Base-by-base conservation (phyloP, 1,139 yeast species). In the Scheffersomyces lignicola region DNA sequence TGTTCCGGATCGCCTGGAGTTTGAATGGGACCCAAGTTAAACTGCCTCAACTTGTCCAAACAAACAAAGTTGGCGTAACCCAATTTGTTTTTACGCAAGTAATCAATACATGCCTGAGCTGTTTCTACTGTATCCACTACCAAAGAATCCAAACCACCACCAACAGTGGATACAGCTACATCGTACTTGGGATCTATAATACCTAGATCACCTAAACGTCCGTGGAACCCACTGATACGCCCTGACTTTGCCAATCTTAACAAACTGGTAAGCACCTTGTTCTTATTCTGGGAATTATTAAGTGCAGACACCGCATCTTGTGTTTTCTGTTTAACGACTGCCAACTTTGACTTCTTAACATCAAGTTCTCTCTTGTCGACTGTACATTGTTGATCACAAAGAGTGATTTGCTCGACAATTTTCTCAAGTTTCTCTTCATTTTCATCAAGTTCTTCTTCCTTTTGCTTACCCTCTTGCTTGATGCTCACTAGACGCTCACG, bases 91-190 rank as follows among this genome's bases (percentile, higher is more conserved):
- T 83, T 83, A 40, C 97, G 73, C 52, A 94, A 70, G 49, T 87
- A 84, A 36, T 87, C 94, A 40, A 94, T 86, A 59, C 98, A 92
- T 32, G 78, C 79, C 55, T 89, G 97, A 1, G 96, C 98, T 20
- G 87, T 83, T 48, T 87, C 96, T 7, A 92, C 97, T 0, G 90
- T 80, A 34, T 89, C 97, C 3, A 94, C 97, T 13, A 94, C 97
- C 71, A 89, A 80, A 37, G 95, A 92, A 53, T 90, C 95, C 39
- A 94, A 67, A 7, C 92, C 82, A 48, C 95, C 86, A 48, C 95
- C 88, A 0, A 97, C 98, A 0, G 98, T 92, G 0, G 97, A 89
- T 15, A 94, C 79, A 0, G 98, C 98, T 34, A 89, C 76, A 60
- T 94, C 98, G 56, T 85, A 94, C 49, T 76, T 74, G 47, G 84